Evolutionary conservation across 2,329 filamentous ascomycete species (phyloP), one percentile per base, ranked within the genome.

Genomic region (Ophiostoma sp.): DNA sequence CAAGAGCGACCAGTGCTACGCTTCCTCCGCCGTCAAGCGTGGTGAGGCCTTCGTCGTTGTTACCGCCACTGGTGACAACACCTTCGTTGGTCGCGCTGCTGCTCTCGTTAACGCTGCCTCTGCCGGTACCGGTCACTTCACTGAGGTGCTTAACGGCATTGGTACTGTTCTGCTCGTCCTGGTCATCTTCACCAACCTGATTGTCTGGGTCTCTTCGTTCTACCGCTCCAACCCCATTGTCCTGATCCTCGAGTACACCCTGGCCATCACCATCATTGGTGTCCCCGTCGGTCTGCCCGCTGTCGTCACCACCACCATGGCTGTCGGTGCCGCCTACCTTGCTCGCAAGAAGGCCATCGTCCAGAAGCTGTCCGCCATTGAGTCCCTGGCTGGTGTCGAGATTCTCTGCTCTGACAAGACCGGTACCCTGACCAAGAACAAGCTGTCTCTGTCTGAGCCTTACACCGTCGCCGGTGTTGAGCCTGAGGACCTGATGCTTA

Each of bases 321-420:
- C 94, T 81, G 94, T 97, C 82, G 94, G 94, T 85, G 94, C 94
- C 77, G 92, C 93, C 76, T 96, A 96, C 83, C 89, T 97, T 74
- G 94, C 94, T 79, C 95, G 94, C 87, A 95, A 95, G 88, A 90
- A 95, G 86, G 94, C 94, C 72, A 97, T 97, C 77, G 94, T 97
- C 77, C 94, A 97, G 86, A 97, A 95, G 87, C 90, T 97, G 71
- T 94, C 92, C 45, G 94, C 94, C 77, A 97, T 97, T 76, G 94
- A 97, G 86, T 97, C 94, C 33, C 88, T 97, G 76, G 94, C 94
- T 80, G 94, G 94, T 86, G 94, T 97, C 76, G 92, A 97, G 84
- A 96, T 97, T 82, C 92, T 97, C 73, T 97, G 94, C 87, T 95
- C 94, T 71, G 94, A 97, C 88, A 97, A 97, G 89, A 97, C 94